These are phyloP conservation scores for Taphrina flavorubra DNA, from an alignment of 1,139 yeast genomes.

Conservation along the genomic window DNA sequence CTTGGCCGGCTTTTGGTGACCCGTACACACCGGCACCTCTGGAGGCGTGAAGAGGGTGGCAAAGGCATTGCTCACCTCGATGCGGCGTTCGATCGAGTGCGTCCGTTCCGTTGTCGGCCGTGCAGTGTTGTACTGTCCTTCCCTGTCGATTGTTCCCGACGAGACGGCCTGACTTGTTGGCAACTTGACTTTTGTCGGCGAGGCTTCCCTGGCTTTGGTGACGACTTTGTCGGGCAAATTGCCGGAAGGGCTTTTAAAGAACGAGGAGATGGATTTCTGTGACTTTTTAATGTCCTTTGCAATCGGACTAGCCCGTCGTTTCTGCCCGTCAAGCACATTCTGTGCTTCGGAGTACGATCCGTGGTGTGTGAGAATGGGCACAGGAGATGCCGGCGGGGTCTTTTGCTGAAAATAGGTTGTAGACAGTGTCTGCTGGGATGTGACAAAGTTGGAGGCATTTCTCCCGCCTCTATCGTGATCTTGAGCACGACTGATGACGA, in stretches of 20 bases:
- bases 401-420: slow-evolving; percentile 43
- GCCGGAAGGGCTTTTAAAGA: slow-evolving; percentile 23
- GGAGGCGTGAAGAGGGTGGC: slow-evolving; percentile 49
- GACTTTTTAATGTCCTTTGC: slow-evolving; percentile 10
- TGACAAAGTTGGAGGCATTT: slow-evolving; percentile 42
- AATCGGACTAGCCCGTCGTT: neutral
- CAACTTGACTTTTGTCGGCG: neutral
- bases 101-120: slow-evolving; percentile 25
- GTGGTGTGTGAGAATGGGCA: slow-evolving; percentile 18
- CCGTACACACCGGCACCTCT: slow-evolving; percentile 50
- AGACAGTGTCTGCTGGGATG: slow-evolving; percentile 43
- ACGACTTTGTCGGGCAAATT: neutral
- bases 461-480: slow-evolving; percentile 6
- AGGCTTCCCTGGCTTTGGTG: neutral
- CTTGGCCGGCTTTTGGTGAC: slow-evolving; percentile 53
- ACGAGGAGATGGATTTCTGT: slow-evolving; percentile 16
- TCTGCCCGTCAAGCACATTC: neutral
- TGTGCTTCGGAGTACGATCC: neutral
- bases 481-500: neutral
- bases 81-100: slow-evolving; percentile 16
- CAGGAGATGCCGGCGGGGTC: slow-evolving; percentile 15
- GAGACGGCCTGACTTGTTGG: neutral
- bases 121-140: neutral
- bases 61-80: slow-evolving; percentile 47
- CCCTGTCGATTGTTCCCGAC: neutral